phyloP scores from a whole-genome alignment of 805 yeast genomes.

The Candida sanyiensis region DNA sequence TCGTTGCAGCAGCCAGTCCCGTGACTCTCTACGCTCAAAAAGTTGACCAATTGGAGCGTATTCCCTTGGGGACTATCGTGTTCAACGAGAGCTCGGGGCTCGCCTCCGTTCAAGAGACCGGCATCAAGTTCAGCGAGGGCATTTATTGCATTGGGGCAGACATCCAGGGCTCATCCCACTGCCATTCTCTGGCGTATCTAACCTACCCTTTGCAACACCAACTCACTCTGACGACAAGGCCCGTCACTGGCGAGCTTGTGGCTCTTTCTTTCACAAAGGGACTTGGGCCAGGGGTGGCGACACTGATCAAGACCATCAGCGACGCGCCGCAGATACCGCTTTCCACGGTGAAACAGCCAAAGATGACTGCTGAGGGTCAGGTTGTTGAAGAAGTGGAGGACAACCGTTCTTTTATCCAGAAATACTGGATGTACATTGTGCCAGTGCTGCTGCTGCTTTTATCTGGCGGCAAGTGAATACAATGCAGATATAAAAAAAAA shows the following conservation, averaged over 20 bases:
- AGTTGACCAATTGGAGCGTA: conserved; percentile 1
- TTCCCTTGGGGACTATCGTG: conserved; percentile 2
- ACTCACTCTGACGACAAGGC: conserved; percentile 14
- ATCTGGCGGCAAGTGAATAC: no score
- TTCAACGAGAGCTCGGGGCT: conserved; percentile 4
- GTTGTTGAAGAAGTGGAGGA: conserved; percentile 6
- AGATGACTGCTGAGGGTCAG: neutral
- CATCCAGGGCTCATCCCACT: conserved; percentile 11
- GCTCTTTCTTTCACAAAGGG: conserved; percentile 13
- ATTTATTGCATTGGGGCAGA: conserved; percentile 23
- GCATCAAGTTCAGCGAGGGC: conserved; percentile 7
- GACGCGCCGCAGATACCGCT: conserved; percentile 14
- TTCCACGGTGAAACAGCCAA: conserved; percentile 1
- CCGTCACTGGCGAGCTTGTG: conserved; percentile 18
- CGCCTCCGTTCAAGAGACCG: conserved; percentile 2
- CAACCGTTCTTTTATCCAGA: conserved; percentile 43
- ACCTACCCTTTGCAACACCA: conserved; percentile 18
- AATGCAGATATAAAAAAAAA: no score
- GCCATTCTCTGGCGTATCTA: conserved; percentile 17
- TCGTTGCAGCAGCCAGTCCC: neutral
- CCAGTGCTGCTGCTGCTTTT: conserved; percentile 41
- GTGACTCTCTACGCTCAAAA: conserved; percentile 6
- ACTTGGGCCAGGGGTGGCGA: conserved; percentile 10
- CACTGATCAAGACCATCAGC: conserved; percentile 10
- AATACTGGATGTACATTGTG: conserved; percentile 57